Evolutionary conservation across 257 asterid species (phyloP), one percentile per base, ranked within the genome.

Genomic region (Buddleja alternifolia): DNA sequence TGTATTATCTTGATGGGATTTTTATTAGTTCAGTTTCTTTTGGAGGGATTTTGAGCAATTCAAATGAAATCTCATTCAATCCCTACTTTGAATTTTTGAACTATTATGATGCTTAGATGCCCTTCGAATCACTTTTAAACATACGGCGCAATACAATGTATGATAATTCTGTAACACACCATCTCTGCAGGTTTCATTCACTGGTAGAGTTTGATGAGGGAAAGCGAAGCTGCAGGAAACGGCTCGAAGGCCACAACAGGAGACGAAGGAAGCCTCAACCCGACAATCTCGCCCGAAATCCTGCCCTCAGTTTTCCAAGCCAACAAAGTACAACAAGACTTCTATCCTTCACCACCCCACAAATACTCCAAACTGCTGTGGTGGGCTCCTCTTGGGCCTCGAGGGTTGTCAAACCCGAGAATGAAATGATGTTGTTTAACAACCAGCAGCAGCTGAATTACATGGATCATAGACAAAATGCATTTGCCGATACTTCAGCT

Each of bases 211-310:
- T 93, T 47, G 99, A 90, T 44, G 97, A 88, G 63, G 96, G 88
- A 60, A 90, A 90, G 70, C 77, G 96, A 20, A 93, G 98, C 82
- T 93, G 98, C 79, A 82, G 98, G 64, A 93, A 93, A 62, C 88
- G 99, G 23, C 91, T 93, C 0, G 97, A 88, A 20, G 97, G 97
- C 45, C 98, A 93, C 68, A 93, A 93, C 72, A 54, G 92, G 66
- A 74, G 98, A 79, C 80, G 98, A 71, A 83, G 98, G 80, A 93
- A 93, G 82, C 90, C 98, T 59, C 97, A 85, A 63, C 86, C 90
- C 1, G 96, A 86, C 51, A 7, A 85, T 45, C 55, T 78, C 37
- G 42, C 81, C 61, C 76, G 77, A 52, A 83, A 42, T 66, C 60
- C 90, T 1, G 79, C 85, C 40, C 40, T 84, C 25, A 58, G 56